Evolutionary conservation across 225 moss, liverwort and hornwort species (phyloP), one percentile per base, ranked within the genome.

Genomic region (Pseudisothecium myosuroides): DNA sequence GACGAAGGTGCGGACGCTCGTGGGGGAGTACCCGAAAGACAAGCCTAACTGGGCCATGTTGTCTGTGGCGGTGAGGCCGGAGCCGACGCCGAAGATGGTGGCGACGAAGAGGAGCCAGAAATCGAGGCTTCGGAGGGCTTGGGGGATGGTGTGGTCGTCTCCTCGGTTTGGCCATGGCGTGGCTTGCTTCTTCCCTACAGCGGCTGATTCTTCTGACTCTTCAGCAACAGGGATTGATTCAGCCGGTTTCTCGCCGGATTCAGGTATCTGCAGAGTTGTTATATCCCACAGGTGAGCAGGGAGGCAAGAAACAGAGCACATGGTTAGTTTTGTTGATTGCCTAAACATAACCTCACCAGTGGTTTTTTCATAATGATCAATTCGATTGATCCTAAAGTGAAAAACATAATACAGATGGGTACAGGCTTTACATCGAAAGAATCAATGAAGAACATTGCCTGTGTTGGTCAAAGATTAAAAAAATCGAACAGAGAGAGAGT

Each of bases 1-100:
- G 1, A 96, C 93, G 36, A 95, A 95, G 2, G 93, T 96, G 34
- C 52, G 86, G 19, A 96, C 93, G 23, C 67, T 87, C 6, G 88
- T 91, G 6, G 87, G 10, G 4, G 86, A 10, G 84, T 97, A 97
- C 1, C 97, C 95, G 47, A 95, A 75, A 6, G 97, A 94, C 49
- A 92, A 87, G 18, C 96, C 97, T 11, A 97, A 83, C 68, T 96
- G 96, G 9, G 92, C 95, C 90, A 95, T 94, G 91, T 97, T 96
- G 86, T 96, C 95, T 1, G 92, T 96, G 16, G 94, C 93, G 16
- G 96, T 94, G 12, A 96, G 92, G 1, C 96, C 97, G 8, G 93
- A 95, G 12, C 95, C 95, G 43, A 97, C 92, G 20, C 95, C 95
- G 80, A 94, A 96, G 2, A 92, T 90, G 55, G 95, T 96, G 29